Evolutionary conservation across 352 stramenopile genomes (phyloP).

Genomic region (Phytophthora ohioensis): DNA sequence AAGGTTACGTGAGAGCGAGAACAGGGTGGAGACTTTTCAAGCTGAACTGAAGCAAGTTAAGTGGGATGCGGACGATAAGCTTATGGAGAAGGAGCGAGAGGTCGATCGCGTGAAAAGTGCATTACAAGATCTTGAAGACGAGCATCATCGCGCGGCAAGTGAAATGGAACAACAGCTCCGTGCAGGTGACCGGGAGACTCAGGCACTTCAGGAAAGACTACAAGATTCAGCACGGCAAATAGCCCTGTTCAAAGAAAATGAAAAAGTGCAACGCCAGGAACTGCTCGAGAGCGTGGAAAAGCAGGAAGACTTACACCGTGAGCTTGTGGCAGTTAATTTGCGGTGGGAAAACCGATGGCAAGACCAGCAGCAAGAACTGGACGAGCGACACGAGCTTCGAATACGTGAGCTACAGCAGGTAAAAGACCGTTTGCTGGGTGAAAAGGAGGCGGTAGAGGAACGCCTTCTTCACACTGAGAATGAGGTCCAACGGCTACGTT

Average conservation of each 20-base stretch:
- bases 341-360: slow-evolving; percentile 77
- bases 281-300: slow-evolving; percentile 60
- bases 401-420: slow-evolving; percentile 63
- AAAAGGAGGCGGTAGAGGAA: slow-evolving; percentile 73
- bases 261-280: slow-evolving; percentile 67
- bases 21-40: slow-evolving; percentile 57
- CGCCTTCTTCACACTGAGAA: slow-evolving; percentile 67
- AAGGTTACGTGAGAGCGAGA: slow-evolving; percentile 63
- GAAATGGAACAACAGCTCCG: slow-evolving; percentile 71
- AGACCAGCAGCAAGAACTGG: slow-evolving; percentile 67
- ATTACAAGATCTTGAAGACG: slow-evolving; percentile 66
- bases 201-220: slow-evolving; percentile 57
- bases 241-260: slow-evolving; percentile 66
- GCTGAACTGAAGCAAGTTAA: slow-evolving; percentile 67
- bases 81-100: slow-evolving; percentile 68
- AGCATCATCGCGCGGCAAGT: slow-evolving; percentile 46
- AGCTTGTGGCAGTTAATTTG: slow-evolving; percentile 72
- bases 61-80: slow-evolving; percentile 70
- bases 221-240: slow-evolving; percentile 57
- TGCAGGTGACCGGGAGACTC: slow-evolving; percentile 49
- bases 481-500: slow-evolving; percentile 61
- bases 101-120: slow-evolving; percentile 57
- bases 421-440: slow-evolving; percentile 58
- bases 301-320: slow-evolving; percentile 68
- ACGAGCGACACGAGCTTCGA: slow-evolving; percentile 52